These are phyloP conservation scores for Aspergillus fumigatus DNA, from an alignment of 2,329 filamentous ascomycete species.

Conservation along the genomic window DNA sequence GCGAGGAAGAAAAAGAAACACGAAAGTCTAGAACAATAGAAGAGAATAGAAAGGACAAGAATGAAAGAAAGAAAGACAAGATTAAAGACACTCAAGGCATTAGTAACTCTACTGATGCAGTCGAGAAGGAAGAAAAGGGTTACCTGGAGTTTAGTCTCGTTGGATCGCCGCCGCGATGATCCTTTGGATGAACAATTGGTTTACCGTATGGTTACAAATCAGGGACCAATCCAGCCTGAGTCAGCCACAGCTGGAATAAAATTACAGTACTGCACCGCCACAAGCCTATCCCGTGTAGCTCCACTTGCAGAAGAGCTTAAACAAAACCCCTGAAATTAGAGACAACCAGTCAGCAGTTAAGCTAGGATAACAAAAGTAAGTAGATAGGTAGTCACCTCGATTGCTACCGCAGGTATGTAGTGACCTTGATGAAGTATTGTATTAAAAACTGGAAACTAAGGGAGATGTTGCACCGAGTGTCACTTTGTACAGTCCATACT, in stretches of 20 bases:
- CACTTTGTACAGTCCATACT: neutral
- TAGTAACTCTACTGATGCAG: neutral
- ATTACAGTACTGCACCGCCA: slow-evolving; percentile 18
- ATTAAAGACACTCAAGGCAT: slow-evolving; percentile 11
- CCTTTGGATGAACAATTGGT: neutral
- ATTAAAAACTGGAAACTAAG: neutral
- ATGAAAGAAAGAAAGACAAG: slow-evolving; percentile 1
- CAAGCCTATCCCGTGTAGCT: slow-evolving; percentile 10
- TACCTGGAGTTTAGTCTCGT: neutral
- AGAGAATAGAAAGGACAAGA: neutral
- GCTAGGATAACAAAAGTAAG: neutral
- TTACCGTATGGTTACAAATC: neutral
- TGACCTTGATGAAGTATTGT: neutral
- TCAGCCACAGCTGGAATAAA: neutral
- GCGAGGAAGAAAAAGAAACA: neutral
- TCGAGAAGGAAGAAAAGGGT: neutral
- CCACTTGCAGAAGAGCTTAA: slow-evolving; percentile 16
- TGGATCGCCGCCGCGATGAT: neutral
- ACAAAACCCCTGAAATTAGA: slow-evolving; percentile 16
- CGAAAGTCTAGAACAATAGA: neutral
- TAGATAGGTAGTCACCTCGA: neutral
- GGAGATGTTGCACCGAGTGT: neutral
- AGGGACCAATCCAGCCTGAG: neutral
- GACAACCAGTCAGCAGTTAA: neutral
- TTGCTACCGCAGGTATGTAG: neutral